These are phyloP conservation scores for Pistacia vera DNA, from an alignment of 345 rosid species.

Conservation along the genomic window DNA sequence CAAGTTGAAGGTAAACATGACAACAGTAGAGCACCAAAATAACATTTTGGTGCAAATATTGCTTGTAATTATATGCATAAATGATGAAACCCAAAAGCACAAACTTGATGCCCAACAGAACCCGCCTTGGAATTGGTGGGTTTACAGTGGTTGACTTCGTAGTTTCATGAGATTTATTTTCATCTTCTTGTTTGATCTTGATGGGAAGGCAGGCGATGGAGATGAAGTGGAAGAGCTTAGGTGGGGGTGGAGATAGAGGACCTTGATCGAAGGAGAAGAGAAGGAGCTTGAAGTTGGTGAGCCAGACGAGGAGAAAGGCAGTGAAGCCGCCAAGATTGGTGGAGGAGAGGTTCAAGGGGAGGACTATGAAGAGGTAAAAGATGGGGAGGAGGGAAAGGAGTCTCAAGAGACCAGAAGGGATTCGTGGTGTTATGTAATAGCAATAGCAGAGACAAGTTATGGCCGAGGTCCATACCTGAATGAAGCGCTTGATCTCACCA, in stretches of 20 bases:
- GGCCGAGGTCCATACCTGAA: slow-evolving; percentile 52
- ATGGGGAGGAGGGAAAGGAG: slow-evolving; percentile 58
- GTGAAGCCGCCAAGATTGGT: slow-evolving; percentile 35
- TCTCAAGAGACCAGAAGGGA: slow-evolving; percentile 46
- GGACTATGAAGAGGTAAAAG: slow-evolving; percentile 40
- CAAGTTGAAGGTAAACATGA: slow-evolving; percentile 46
- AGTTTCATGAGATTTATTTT: background rate
- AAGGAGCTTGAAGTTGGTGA: slow-evolving; percentile 64
- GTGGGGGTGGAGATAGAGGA: slow-evolving; percentile 53
- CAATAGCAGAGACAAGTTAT: slow-evolving; percentile 44
- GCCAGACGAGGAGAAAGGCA: slow-evolving; percentile 56
- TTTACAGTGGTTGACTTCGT: background rate
- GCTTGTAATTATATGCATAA: slow-evolving; percentile 35
- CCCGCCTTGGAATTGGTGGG: background rate
- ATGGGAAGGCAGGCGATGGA: slow-evolving; percentile 62
- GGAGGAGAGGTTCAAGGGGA: slow-evolving; percentile 51
- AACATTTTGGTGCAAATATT: slow-evolving; percentile 28
- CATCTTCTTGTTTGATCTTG: slow-evolving; percentile 28
- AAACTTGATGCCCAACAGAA: slow-evolving; percentile 37
- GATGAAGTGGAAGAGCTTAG: slow-evolving; percentile 52
- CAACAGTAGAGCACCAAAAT: slow-evolving; percentile 37
- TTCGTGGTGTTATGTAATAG: slow-evolving; percentile 40
- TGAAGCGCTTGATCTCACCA: slow-evolving; percentile 31
- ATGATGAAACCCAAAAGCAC: slow-evolving; percentile 32
- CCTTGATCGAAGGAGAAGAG: slow-evolving; percentile 63